A percentile compares a stretch with the other conserved stretches of the same genome.
Conservation (phyloP, 208 protist species). For the Eutreptiella sp. region DNA sequence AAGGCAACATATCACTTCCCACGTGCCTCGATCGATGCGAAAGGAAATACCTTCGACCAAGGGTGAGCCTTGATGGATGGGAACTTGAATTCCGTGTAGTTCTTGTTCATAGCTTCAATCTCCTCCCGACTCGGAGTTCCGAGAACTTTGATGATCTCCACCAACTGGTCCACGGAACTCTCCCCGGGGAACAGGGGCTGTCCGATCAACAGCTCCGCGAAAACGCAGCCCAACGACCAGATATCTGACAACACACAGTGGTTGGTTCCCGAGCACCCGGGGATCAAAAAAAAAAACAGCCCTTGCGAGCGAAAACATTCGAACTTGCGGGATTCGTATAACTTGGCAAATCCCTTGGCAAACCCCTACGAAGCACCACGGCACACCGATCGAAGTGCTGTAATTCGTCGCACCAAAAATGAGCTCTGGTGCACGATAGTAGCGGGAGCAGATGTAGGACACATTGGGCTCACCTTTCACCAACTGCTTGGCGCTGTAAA, state of each 20-base stretch:
- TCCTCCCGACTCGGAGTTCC: constrained; percentile 78
- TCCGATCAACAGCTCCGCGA: constrained; percentile 96
- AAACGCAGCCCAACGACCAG: constrained; percentile 93
- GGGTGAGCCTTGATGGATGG: constrained; percentile 88
- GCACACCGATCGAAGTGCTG: constrained; percentile 74
- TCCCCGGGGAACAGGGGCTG: constrained; percentile 90
- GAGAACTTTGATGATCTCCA: constrained; percentile 88
- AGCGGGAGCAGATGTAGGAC: constrained; percentile 88
- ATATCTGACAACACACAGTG: no score
- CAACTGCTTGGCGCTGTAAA: constrained; percentile 13
- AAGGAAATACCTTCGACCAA: constrained; percentile 68
- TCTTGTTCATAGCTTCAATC: constrained; percentile 84
- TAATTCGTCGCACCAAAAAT: constrained; percentile 91
- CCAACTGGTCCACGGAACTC: constrained; percentile 77
- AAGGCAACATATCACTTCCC: background rate
- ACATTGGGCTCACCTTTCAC: constrained; percentile 74
- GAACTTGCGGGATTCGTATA: background rate
- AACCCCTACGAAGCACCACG: constrained; percentile 6
- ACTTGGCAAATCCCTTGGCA: background rate
- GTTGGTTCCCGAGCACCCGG: background rate
- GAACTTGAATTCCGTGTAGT: constrained; percentile 90
- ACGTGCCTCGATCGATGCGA: background rate
- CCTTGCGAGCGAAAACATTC: constrained; percentile 42
- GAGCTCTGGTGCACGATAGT: constrained; percentile 90
- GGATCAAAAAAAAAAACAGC: constrained; percentile 2